Evolutionary conservation across 2,329 filamentous ascomycete species (phyloP), one percentile per base, ranked within the genome.

Genomic region (Chalaropsis ovoidea): DNA sequence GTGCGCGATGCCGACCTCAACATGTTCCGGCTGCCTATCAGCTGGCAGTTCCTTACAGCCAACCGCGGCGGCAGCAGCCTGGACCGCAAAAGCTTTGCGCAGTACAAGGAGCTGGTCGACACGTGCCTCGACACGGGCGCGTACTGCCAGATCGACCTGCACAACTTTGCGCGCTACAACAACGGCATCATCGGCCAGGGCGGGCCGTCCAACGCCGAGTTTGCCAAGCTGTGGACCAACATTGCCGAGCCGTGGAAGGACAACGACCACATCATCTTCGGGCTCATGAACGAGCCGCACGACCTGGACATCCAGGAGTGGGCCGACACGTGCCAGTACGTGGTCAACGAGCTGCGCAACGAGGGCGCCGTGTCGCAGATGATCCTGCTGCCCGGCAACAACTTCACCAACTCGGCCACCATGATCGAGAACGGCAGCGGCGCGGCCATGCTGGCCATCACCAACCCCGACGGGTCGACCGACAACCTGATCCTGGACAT

Each of bases 281-380:
- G 84, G 15, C 72, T 88, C 56, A 88, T 88, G 85, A 89, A 88
- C 74, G 86, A 86, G 74, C 85, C 86, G 6, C 83, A 87, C 72
- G 81, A 84, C 63, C 73, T 82, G 65, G 79, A 84, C 70, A 77
- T 86, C 69, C 72, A 71, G 31, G 72, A 74, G 0, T 88, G 86
- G 86, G 83, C 81, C 0, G 72, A 77, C 3, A 84, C 82, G 0
- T 81, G 82, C 68, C 86, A 88, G 71, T 78, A 77, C 13, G 84
- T 78, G 17, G 86, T 89, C 1, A 84, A 80, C 0, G 86, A 84
- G 2, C 87, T 89, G 70, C 82, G 86, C 54, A 73, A 79, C 52
- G 80, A 82, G 1, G 86, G 85, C n/a, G 85, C 85, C n/a, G 79
- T 76, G 0, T 75, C 75, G 22, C 83, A 88, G 69, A 80, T 83